Base-by-base conservation (phyloP, 2,329 filamentous ascomycete species). In the Penicillium sp. region DNA sequence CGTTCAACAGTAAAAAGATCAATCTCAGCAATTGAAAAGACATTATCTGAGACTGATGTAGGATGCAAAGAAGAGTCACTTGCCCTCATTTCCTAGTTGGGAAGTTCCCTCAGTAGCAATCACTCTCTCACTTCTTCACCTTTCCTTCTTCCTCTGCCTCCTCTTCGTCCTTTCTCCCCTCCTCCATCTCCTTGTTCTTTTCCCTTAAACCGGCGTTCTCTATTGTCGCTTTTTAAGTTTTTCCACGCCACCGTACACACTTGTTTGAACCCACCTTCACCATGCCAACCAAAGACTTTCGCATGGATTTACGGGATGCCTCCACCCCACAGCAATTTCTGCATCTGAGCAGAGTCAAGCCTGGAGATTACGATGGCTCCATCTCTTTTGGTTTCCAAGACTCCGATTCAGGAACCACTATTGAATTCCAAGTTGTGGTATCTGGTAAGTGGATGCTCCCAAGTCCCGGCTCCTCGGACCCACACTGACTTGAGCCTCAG, bases 341-440 rank as follows among this genome's bases (percentile, higher is more conserved):
- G 1, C 75, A 80, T 48, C 77, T 95, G 48, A 75, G 75, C 48
- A 69, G 79, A 33, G 75, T 96, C 24, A 75, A 76, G 33, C 76
- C 78, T 35, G 89, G 89, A 16, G 85, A 87, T 5, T 87, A 89
- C 31, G 89, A 93, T 71, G 90, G 89, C 50, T 85, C 90, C 55
- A 79, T 96, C 55, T 81, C 81, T 14, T 89, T 93, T 70, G 78
- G 73, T 5, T 90, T 82, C 43, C 73, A 75, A 33, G 54, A 67
- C 22, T 65, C 69, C 6, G 21, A 9, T 19, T 16, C 48, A 14
- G 37, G 45, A 11, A 52, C 58, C 5, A 46, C 54, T 3, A 65
- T 79, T 37, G 68, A 75, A 26, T 65, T 80, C 35, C 70, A 76
- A 35, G 71, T 69, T 13, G 63, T 77, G 21, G 64, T 80, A 5